These are phyloP conservation scores for Botrytis byssoidea DNA, from an alignment of 2,329 filamentous ascomycete genomes.

Conservation along the genomic window DNA sequence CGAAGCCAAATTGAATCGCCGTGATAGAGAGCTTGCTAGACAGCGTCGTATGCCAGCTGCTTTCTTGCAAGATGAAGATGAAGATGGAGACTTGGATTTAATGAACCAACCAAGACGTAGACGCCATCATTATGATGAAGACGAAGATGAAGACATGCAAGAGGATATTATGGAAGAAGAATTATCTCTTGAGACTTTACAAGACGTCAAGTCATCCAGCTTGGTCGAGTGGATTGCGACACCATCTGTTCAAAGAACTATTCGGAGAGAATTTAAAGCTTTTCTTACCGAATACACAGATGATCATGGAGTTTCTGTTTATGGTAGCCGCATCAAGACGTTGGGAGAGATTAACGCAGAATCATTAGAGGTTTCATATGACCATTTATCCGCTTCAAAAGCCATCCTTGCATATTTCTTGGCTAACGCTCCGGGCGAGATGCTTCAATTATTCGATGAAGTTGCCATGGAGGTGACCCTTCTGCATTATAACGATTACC, in stretches of 20 bases:
- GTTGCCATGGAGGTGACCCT: slow-evolving; percentile 96
- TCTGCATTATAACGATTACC: slow-evolving; percentile 95
- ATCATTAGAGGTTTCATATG: slow-evolving; percentile 92
- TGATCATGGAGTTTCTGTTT: slow-evolving; percentile 83
- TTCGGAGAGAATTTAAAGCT: slow-evolving; percentile 94
- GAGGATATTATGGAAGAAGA: slow-evolving; percentile 96
- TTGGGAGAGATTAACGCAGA: slow-evolving; percentile 98
- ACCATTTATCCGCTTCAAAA: slow-evolving; percentile 85
- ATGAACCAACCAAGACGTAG: slow-evolving; percentile 81
- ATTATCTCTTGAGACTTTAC: slow-evolving; percentile 83
- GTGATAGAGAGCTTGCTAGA: slow-evolving; percentile 70
- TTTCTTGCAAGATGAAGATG: slow-evolving; percentile 74
- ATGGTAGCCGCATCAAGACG: slow-evolving; percentile 88
- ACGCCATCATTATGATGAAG: slow-evolving; percentile 90
- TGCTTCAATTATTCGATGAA: slow-evolving; percentile 93
- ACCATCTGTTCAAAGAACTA: slow-evolving; percentile 84
- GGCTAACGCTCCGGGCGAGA: slow-evolving; percentile 91
- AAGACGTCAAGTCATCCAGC: slow-evolving; percentile 89
- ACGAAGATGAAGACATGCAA: slow-evolving; percentile 86
- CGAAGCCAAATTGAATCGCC: slow-evolving; percentile 69
- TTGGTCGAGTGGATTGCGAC: slow-evolving; percentile 94
- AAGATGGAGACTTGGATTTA: slow-evolving; percentile 80
- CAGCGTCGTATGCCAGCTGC: slow-evolving; percentile 67
- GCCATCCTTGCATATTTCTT: slow-evolving; percentile 94
- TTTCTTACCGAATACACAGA: slow-evolving; percentile 97